Conservation (phyloP, 805 yeast genomes). For the Kodamaea fukazawae region DNA sequence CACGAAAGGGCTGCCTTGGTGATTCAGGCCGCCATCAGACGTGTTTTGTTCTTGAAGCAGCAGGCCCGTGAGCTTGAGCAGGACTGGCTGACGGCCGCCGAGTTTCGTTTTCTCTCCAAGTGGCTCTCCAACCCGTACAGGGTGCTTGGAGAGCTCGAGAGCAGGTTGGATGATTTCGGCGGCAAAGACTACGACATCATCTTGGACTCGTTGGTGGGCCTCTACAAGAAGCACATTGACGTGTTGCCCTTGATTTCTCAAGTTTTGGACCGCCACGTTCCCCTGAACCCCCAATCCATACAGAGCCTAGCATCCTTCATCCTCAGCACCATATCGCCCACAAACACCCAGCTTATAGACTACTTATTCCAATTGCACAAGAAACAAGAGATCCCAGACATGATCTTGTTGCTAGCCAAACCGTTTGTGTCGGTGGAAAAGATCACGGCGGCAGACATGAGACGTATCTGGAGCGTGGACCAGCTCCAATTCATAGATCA, state of each 20-base stretch:
- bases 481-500: constrained; percentile 20
- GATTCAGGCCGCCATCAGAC: constrained; percentile 51
- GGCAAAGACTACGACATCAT: neutral
- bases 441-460: constrained; percentile 2
- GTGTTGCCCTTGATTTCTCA: neutral
- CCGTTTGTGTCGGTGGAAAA: constrained; percentile 8
- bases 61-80: constrained; percentile 7
- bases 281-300: neutral
- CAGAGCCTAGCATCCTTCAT: neutral
- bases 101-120: constrained; percentile 4
- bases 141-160: neutral
- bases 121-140: neutral
- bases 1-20: constrained; percentile 47
- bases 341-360: neutral
- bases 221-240: neutral
- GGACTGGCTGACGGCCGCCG: constrained; percentile 1
- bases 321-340: neutral
- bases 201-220: neutral
- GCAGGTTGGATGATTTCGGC: neutral
- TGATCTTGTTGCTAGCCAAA: constrained; percentile 14
- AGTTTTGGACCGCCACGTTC: neutral
- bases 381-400: constrained; percentile 5
- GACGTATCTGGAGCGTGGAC: constrained; percentile 21
- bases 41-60: constrained; percentile 31
- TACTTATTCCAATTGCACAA: constrained; percentile 2